Evolutionary conservation across 2,329 filamentous ascomycete genomes (phyloP).

Genomic region (Exophiala xenobiotica): DNA sequence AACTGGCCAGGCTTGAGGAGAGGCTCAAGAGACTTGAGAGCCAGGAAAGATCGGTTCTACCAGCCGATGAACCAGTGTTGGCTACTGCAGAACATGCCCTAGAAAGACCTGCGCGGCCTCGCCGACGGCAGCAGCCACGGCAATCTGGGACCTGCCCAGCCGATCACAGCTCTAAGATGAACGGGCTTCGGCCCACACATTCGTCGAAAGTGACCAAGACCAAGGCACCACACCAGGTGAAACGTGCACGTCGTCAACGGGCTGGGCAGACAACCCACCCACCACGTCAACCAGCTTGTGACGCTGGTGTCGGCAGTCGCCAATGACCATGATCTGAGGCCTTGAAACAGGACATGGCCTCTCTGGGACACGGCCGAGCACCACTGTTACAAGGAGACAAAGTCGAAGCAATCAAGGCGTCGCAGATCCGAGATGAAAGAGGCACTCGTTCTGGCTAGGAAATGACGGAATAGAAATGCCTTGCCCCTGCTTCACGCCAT

Average conservation of each 20-base stretch:
- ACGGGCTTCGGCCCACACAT: not conserved
- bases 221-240: not conserved
- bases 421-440: no score
- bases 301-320: no score
- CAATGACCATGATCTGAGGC: no score
- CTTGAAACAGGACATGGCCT: no score
- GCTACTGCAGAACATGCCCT: not conserved
- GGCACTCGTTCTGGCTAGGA: no score
- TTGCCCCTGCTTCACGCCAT: no score
- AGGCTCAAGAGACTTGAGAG: not conserved
- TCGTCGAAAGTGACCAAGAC: not conserved
- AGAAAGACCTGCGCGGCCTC: not conserved
- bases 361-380: no score
- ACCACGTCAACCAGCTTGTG: slow-evolving; percentile 61
- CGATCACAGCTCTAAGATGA: not conserved
- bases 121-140: not conserved
- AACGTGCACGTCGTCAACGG: not conserved
- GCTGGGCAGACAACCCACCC: not conserved
- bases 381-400: no score
- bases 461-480: no score
- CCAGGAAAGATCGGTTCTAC: not conserved
- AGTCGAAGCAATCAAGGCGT: no score
- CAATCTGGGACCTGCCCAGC: not conserved
- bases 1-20: not conserved
- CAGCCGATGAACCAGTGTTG: not conserved